Percentiles rank a stretch among this genome's conserved stretches.
Evolutionary conservation across 768 basidiomycete genomes (phyloP).

Genomic region (Mrakia hoshinonis): DNA sequence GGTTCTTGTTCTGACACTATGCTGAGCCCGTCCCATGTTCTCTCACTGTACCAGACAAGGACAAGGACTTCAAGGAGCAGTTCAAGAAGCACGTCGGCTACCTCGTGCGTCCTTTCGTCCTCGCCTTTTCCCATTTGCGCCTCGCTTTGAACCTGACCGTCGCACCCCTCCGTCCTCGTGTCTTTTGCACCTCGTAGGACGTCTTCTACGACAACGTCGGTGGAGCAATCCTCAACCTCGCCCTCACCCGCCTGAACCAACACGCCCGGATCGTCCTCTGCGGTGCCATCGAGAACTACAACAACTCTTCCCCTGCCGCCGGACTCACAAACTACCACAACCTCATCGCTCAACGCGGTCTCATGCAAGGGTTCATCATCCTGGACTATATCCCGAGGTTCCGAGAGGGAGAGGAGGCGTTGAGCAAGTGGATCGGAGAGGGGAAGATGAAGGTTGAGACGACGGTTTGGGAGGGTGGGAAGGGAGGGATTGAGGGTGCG

Average conservation of each 20-base stretch:
- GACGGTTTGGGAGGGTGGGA: neutral
- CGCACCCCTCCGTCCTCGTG: neutral
- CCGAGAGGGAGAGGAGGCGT: neutral
- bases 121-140: neutral
- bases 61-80: constrained; percentile 52
- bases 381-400: constrained; percentile 13
- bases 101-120: constrained; percentile 15
- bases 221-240: constrained; percentile 40
- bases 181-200: neutral
- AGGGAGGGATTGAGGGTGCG: neutral
- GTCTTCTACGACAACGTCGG: constrained; percentile 35
- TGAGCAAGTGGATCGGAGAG: constrained; percentile 1
- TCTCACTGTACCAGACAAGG: constrained; percentile 13
- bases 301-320: neutral
- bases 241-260: constrained; percentile 7
- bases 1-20: neutral
- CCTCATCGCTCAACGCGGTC: constrained; percentile 19
- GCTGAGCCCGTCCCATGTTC: neutral
- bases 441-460: constrained; percentile 3
- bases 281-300: constrained; percentile 22
- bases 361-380: constrained; percentile 21
- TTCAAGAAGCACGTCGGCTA: constrained; percentile 49
- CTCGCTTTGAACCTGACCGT: too few species aligned
- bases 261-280: constrained; percentile 21
- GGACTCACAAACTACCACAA: constrained; percentile 15